Percentiles rank a stretch among this genome's conserved stretches.
Conservation (phyloP, 2,329 filamentous ascomycete genomes). For the Aureobasidium leucospermi region DNA sequence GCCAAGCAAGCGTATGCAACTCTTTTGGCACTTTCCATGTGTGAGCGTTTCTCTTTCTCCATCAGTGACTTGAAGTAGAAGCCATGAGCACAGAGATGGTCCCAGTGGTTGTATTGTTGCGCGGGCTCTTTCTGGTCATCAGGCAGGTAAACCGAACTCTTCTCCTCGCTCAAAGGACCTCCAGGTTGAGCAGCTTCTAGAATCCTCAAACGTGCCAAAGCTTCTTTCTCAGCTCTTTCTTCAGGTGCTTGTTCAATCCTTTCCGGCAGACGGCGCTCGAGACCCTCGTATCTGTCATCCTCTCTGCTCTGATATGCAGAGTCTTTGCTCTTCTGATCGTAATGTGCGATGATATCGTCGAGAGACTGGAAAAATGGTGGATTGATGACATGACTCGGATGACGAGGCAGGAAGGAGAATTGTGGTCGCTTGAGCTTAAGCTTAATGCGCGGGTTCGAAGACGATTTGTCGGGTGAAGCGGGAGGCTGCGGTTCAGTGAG, state of each 20-base stretch:
- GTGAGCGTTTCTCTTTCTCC: conserved; percentile 67
- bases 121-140: conserved; percentile 62
- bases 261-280: conserved; percentile 33
- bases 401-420: conserved; percentile 19
- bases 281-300: conserved; percentile 28
- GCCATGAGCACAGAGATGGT: conserved; percentile 75
- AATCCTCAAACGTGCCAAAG: conserved; percentile 59
- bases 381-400: conserved; percentile 25
- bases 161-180: conserved; percentile 62
- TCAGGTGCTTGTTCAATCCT: conserved; percentile 47
- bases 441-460: conserved; percentile 1
- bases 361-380: conserved; percentile 24
- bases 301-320: conserved; percentile 40
- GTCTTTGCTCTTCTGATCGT: conserved; percentile 27
- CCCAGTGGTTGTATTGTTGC: conserved; percentile 75
- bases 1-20: conserved; percentile 72
- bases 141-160: conserved; percentile 65
- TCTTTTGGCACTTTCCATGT: conserved; percentile 69
- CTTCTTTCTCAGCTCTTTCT: conserved; percentile 54
- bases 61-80: conserved; percentile 75
- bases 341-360: conserved; percentile 26
- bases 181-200: conserved; percentile 67
- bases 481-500: neutral
- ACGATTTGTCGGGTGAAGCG: neutral
- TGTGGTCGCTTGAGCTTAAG: conserved; percentile 11